Evolutionary conservation across 169 alveolate genomes (phyloP), one percentile per base, ranked within the genome.

Genomic region (Plasmodium knowlesi): DNA sequence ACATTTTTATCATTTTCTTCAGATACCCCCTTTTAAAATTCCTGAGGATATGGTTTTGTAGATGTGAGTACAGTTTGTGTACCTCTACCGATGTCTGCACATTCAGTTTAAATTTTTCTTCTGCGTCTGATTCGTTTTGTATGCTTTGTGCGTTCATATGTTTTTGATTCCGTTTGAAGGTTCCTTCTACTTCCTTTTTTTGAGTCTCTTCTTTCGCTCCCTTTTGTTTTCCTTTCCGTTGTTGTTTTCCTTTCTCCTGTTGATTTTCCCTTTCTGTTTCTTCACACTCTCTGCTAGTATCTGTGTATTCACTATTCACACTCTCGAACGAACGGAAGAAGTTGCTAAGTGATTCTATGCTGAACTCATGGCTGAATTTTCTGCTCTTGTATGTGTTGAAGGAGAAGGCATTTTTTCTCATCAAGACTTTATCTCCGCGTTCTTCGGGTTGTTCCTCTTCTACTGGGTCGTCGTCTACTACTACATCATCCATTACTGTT

Each of bases 1-100:
- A 50, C 32, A 84, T 5, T 43, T 34, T 84, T 53, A 72, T 73
- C 93, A 84, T 84, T 73, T 84, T 84, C 79, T 74, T 84, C 61
- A 84, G 39, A 73, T 5, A 84, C 3, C 79, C 79, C 39, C 39
- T 72, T 84, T 84, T 84, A 50, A 84, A 73, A 46, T 84, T 78
- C 30, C 50, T 28, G 19, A 84, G 6, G 54, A 84, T 73, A 50
- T 14, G 50, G 5, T 43, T 73, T 6, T 84, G 84, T 2, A 84
- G 71, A 41, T 30, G 73, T 8, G 84, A 32, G 39, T 73, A 84
- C 41, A 83, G 30, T 14, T 54, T 50, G 37, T 84, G 14, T 9
- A 6, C 39, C 54, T 84, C 78, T 12, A 14, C 28, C 54, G 61
- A 70, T 14, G 57, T 46, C 71, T 82, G 70, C 46, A 61, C 43